These are phyloP conservation scores for Coemansia aciculifera DNA, from an alignment of 192 early-diverging fungal genomes.

Conservation along the genomic window DNA sequence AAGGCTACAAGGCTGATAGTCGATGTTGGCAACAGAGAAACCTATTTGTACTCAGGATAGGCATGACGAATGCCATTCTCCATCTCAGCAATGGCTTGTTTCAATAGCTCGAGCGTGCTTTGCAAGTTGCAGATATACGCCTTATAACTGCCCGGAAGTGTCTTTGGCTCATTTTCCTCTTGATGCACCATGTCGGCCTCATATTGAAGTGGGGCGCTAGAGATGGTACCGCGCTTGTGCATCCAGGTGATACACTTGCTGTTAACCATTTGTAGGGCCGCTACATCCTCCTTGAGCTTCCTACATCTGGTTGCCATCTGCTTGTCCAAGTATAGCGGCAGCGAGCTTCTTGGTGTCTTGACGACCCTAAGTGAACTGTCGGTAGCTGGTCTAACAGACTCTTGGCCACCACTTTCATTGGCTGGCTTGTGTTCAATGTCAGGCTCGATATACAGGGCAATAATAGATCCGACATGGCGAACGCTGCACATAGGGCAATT, in stretches of 20 bases:
- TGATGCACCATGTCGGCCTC: no score
- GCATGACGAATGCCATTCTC: not conserved
- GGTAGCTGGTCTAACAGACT: not conserved
- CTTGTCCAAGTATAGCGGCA: slow-evolving; percentile 1
- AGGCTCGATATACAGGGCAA: not conserved
- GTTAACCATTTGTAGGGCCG: not conserved
- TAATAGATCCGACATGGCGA: not conserved
- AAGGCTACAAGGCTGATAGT: no score
- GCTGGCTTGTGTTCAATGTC: not conserved
- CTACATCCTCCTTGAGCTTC: not conserved
- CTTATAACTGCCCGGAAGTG: not conserved
- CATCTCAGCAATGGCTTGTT: not conserved
- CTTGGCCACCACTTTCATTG: not conserved
- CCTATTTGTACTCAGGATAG: not conserved
- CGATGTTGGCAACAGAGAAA: no score
- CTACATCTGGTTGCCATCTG: not conserved
- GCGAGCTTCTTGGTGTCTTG: not conserved
- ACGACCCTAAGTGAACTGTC: not conserved
- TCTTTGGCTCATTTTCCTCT: not conserved
- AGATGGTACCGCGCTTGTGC: not conserved
- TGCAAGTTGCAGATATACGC: not conserved
- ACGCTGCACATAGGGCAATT: not conserved
- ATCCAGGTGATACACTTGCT: not conserved
- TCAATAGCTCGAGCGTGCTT: not conserved
- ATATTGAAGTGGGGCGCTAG: no score